These are phyloP conservation scores for Zea mays DNA, from an alignment of 176 grass and related monocot species.

Conservation along the genomic window DNA sequence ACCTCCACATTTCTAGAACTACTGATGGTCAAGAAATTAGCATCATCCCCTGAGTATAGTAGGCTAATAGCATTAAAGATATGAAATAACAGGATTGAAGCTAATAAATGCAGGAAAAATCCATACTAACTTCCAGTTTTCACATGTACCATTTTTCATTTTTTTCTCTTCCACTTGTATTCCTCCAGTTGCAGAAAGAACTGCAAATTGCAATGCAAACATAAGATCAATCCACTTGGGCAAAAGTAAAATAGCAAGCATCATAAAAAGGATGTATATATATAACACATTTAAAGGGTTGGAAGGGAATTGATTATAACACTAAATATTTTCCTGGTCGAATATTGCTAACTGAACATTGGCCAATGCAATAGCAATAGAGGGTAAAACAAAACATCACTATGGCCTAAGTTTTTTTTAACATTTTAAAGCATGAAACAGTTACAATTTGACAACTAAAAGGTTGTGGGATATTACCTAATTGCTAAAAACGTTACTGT, in stretches of 20 bases:
- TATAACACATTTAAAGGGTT: not conserved
- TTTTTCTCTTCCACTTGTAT: constrained; percentile 63
- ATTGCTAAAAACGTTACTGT: not conserved
- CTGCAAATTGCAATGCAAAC: constrained; percentile 48
- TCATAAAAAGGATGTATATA: not conserved
- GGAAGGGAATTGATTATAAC: not conserved
- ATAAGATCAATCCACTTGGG: not conserved
- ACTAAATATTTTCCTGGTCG: not conserved
- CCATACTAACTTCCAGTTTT: constrained; percentile 27
- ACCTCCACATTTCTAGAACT: not conserved
- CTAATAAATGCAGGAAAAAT: constrained; percentile 8
- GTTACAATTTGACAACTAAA: not conserved
- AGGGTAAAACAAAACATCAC: not conserved
- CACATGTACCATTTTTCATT: constrained; percentile 75
- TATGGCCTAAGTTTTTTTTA: not conserved
- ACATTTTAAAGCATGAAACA: constrained; percentile 8
- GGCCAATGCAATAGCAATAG: not conserved
- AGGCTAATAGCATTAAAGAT: not conserved
- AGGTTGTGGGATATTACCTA: not conserved
- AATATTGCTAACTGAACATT: not conserved
- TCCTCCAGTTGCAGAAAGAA: constrained; percentile 93
- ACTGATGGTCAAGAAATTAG: not conserved
- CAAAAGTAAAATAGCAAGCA: not conserved
- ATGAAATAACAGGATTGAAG: not conserved
- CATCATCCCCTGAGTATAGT: not conserved